Evolutionary conservation across 345 rosid species (phyloP), one percentile per base, ranked within the genome.

Genomic region (Pseudoturritis turrita): DNA sequence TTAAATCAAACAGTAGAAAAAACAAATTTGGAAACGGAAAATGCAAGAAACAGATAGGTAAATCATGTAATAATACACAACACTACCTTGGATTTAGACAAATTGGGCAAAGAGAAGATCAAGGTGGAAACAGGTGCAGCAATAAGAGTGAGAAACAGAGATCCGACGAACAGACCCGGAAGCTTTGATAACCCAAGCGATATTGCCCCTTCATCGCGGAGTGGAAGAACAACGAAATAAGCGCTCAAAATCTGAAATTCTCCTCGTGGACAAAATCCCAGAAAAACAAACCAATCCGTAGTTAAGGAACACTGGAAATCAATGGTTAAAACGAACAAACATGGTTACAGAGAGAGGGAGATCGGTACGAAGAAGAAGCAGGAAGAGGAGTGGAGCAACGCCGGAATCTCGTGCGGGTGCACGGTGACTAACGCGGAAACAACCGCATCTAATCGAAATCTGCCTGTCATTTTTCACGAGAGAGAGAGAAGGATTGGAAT

Each of bases 71-170:
- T 15, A 21, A 31, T 18, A 9, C 5, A 58, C 8, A 41, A 61
- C 10, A 22, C 15, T 72, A 88, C 98, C 94, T 80, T 89, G 59
- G 85, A 72, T 85, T 90, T 93, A 56, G 98, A 89, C 41, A 89
- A 76, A 78, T 79, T 87, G 60, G 94, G 94, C 37, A 81, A 75
- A 63, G 96, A 84, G 82, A 93, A 90, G 71, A 87, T 72, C 43
- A 93, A 90, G 21, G 98, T 90, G 57, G 98, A 90, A 56, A 90
- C 60, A 62, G 98, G 98, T 3, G 91, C 98, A 49, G 97, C 97
- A 13, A 90, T 78, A 70, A 93, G 77, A 45, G 98, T 93, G 39
- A 93, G 91, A 28, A 79, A 55, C 46, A 93, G 63, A 1, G 98
- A 90, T 37, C 98, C 98, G 8, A 86, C 53, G 66, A 93, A 93